Base-by-base conservation (phyloP, 2,329 filamentous ascomycete genomes). In the Xylaria sp. region DNA sequence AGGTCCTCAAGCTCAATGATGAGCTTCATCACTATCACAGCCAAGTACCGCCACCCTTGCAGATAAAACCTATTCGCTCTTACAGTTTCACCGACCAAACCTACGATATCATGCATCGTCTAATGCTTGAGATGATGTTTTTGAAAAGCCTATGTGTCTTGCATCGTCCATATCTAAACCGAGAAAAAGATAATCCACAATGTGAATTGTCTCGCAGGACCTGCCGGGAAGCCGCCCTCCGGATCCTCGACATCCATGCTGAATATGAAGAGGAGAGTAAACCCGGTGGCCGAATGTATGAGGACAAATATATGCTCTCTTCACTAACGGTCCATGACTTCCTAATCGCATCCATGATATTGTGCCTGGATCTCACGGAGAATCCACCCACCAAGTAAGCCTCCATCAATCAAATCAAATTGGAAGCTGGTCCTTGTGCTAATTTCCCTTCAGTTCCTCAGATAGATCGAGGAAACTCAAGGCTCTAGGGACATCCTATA, bases 301-400 rank as follows among this genome's bases (percentile, higher is more conserved):
- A 83, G 47, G 84, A 88, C 58, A 81, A 83, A 50, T 86, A 85
- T 77, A 85, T 89, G 79, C 75, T 88, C 7, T 83, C 83, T 3
- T 84, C 83, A 2, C 74, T 89, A 53, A 85, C 84, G 4, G 78
- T 85, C 24, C 85, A 88, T 39, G 85, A 89, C 70, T 89, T 88
- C 68, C 77, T 89, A 30, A 82, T 89, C 19, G 87, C 87, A 0
- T 83, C 86, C 12, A 89, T 89, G 85, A 84, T 89, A 48, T 73
- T 89, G 5, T 89, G 85, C 65, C 75, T 89, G 2, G 84, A 86
- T 69, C 75, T 85, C 12, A 79, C 78, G 27, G 82, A 83, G 69
- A 80, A 79, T 19, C 70, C 73, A 32, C 76, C 80, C 21, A 79
- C 77, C 69, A 79, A 74, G 82, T 82, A 76, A 71, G 77, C 51